Evolutionary conservation across 2,329 filamentous ascomycete species (phyloP).

Genomic region (Didymella pomorum): DNA sequence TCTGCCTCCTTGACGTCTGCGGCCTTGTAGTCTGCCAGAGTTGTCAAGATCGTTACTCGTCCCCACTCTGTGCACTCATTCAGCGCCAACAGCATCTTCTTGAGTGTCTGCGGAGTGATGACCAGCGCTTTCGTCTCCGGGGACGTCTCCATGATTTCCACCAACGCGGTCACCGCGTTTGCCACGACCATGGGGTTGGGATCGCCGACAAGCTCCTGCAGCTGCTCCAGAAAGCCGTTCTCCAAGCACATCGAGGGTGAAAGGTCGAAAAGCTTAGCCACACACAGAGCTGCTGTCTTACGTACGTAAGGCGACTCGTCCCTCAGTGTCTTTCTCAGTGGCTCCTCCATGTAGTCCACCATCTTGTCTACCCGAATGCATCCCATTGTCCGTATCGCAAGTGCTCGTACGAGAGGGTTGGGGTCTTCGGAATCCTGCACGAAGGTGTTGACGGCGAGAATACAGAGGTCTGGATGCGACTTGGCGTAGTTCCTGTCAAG

Average conservation of each 20-base stretch:
- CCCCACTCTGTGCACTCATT: conserved; percentile 99
- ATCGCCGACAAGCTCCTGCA: conserved; percentile 96
- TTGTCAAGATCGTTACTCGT: conserved; percentile 89
- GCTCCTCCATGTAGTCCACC: conserved; percentile 99
- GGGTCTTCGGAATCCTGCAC: conserved; percentile 99
- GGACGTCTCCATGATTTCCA: conserved; percentile 88
- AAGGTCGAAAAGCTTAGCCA: conserved; percentile 96
- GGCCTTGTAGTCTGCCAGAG: conserved; percentile 86
- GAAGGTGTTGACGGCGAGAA: conserved; percentile 98
- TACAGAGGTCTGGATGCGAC: conserved; percentile 97
- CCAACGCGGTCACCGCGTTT: conserved; percentile 92
- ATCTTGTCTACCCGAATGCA: conserved; percentile 99
- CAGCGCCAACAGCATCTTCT: conserved; percentile 94
- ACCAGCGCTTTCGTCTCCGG: conserved; percentile 89
- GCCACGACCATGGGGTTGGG: conserved; percentile 99
- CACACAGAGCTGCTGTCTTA: conserved; percentile 97
- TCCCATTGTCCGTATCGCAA: conserved; percentile 97
- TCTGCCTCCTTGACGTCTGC: conserved; percentile 94
- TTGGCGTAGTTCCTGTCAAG: conserved; percentile 92
- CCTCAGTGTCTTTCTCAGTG: conserved; percentile 90
- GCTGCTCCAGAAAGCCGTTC: conserved; percentile 90
- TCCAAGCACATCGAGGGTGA: conserved; percentile 93
- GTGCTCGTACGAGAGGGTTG: conserved; percentile 91
- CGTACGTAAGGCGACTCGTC: conserved; percentile 98
- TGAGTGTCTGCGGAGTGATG: conserved; percentile 82